Evolutionary conservation across 306 rosid genomes (phyloP), one percentile per base, ranked within the genome.

Genomic region (Carpinus viminea): DNA sequence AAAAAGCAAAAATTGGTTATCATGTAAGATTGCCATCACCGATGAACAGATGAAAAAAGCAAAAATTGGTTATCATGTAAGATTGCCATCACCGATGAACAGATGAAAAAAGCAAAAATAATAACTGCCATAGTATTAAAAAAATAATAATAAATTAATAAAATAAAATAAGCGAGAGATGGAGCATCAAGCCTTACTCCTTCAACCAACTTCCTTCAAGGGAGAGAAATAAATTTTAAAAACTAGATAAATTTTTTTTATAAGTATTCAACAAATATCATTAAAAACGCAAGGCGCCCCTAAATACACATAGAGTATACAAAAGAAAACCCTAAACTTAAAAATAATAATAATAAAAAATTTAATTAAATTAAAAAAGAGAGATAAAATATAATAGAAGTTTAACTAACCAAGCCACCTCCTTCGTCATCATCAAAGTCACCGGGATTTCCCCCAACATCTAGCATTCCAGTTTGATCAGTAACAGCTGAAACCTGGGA

Each of bases 351-450:
- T 31, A 31, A 31, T 31, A 31, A 31, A 31, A 31, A 1, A 31
- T 2, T 31, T 1, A 31, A 31, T 31, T 31, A 31, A 31, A 1
- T 31, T 31, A 31, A 31, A 31, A 31, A 0, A 31, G 34, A 31
- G 34, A 24, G 57, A 52, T 3, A 13, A 59, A 13, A 24, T 5
- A 59, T 8, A 59, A 59, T 21, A 28, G 51, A 41, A 12, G 15
- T 73, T 24, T 79, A 78, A 83, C 88, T 89, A 56, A 93, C 98
- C 97, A 93, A 79, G 86, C 98, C 93, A 65, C 92, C 96, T 11
- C 93, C 97, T 70, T 91, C 99, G 26, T 93, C 98, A 31, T 95
- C 98, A 74, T 95, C 99, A 79, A 95, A 87, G 88, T 95, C 99
- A 81, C 89, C 96, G 77, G 92, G 77, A 85, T 82, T 95, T 66